Conservation (phyloP, 352 stramenopile genomes). For the Phytophthora quininea region DNA sequence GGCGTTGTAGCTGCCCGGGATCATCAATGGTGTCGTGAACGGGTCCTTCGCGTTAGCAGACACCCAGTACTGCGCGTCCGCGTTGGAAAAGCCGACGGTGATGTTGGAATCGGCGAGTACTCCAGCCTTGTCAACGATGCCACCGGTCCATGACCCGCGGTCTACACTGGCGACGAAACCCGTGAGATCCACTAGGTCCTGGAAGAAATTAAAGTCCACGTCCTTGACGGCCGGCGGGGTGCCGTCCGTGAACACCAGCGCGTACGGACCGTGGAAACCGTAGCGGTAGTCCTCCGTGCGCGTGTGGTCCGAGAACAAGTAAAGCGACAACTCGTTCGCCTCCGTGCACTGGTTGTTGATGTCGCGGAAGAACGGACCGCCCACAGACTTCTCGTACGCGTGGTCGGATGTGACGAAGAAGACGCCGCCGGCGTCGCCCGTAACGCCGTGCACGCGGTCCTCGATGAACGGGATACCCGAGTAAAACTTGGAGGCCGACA, state of each 20-base stretch:
- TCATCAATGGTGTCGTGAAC: constrained; percentile 55
- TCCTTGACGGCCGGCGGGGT: constrained; percentile 23
- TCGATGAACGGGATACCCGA: constrained; percentile 49
- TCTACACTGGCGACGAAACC: constrained; percentile 44
- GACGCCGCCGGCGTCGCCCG: constrained; percentile 40
- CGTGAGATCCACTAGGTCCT: constrained; percentile 37
- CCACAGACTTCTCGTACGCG: constrained; percentile 55
- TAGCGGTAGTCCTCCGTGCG: constrained; percentile 56
- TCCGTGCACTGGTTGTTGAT: constrained; percentile 67
- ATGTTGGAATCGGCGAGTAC: constrained; percentile 35
- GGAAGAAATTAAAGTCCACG: constrained; percentile 58
- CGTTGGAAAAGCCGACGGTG: constrained; percentile 50
- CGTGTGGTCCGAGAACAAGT: constrained; percentile 70
- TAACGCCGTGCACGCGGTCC: constrained; percentile 51
- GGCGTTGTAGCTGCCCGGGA: constrained; percentile 51
- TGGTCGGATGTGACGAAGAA: constrained; percentile 59
- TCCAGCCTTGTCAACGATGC: constrained; percentile 37
- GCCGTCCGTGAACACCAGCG: constrained; percentile 52
- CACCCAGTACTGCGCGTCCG: constrained; percentile 57
- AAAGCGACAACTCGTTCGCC: constrained; percentile 60
- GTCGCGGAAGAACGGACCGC: constrained; percentile 59
- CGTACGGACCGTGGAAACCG: constrained; percentile 61
- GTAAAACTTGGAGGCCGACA: constrained; percentile 52
- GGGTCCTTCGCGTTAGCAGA: constrained; percentile 19
- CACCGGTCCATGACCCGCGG: constrained; percentile 40